Conservation (phyloP, 164 flowering plant species). For the Stephania japonica region DNA sequence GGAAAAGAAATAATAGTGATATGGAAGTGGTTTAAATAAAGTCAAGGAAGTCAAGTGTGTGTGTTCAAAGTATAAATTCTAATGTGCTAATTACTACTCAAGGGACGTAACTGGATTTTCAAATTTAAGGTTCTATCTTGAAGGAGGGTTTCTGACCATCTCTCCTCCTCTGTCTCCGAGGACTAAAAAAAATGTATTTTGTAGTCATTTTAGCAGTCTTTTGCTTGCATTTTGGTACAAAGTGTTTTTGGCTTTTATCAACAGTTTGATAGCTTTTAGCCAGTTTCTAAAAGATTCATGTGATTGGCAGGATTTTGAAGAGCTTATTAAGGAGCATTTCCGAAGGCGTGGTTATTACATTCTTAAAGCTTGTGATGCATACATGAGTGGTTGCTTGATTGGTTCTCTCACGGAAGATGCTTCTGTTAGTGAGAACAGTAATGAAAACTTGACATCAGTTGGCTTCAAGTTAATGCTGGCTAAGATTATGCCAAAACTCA, state of each 20-base stretch:
- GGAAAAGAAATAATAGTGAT: too few relatives aligned
- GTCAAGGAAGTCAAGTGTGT: too few relatives aligned
- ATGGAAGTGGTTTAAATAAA: too few relatives aligned
- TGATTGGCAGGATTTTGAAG: conserved; percentile 73
- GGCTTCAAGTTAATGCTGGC: conserved; percentile 95
- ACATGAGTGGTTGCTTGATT: conserved; percentile 78
- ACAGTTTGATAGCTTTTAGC: neutral
- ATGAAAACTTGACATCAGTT: conserved; percentile 62
- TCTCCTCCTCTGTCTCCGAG: neutral
- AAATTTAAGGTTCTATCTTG: too few relatives aligned
- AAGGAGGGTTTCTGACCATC: too few relatives aligned
- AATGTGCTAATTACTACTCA: too few relatives aligned
- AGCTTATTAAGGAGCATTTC: conserved; percentile 70
- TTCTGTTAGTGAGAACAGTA: conserved; percentile 34
- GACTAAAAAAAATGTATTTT: neutral
- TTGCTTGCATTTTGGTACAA: neutral
- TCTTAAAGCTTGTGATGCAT: conserved; percentile 92
- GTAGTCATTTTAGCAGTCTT: neutral
- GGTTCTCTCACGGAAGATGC: conserved; percentile 84
- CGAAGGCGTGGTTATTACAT: conserved; percentile 73
- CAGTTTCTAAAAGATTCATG: neutral
- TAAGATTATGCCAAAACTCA: conserved; percentile 79
- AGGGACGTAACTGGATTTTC: too few relatives aligned
- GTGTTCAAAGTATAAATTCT: too few relatives aligned
- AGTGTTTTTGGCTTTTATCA: neutral